Evolutionary conservation across 331 rosid genomes (phyloP).

Genomic region (Prunus yedoensis): DNA sequence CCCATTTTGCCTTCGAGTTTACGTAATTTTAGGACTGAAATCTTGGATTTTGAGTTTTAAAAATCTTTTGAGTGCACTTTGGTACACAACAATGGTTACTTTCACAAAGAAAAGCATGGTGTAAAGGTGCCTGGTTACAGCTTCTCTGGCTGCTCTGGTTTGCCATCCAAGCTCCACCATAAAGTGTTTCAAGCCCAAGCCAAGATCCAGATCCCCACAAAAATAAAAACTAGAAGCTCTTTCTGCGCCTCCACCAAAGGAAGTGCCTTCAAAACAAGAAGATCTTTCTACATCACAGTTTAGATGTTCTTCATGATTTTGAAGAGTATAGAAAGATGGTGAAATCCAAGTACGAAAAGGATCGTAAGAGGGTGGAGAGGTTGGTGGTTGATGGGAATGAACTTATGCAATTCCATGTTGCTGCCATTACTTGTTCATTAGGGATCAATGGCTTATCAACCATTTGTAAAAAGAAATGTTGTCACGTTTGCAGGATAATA

Average conservation of each 20-base stretch:
- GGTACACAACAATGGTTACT: neutral
- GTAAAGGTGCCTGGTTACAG: conserved; percentile 23
- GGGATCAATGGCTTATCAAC: conserved; percentile 3
- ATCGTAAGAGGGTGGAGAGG: neutral
- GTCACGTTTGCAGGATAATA: conserved; percentile 19
- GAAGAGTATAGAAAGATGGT: conserved; percentile 17
- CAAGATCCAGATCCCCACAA: neutral
- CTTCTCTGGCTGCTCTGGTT: conserved; percentile 21
- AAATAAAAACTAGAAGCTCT: neutral
- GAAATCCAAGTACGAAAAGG: conserved; percentile 2
- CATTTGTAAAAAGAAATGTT: conserved; percentile 11
- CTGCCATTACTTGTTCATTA: conserved; percentile 16
- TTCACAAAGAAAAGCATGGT: conserved; percentile 12
- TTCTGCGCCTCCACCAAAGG: neutral
- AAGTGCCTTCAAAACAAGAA: conserved; percentile 2
- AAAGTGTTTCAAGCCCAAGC: conserved; percentile 22
- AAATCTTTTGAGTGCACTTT: neutral
- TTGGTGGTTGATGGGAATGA: conserved; percentile 9
- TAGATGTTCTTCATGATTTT: neutral
- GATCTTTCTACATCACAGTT: conserved; percentile 7
- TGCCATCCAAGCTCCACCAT: conserved; percentile 35
- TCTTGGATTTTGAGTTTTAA: neutral
- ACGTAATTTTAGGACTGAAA: neutral
- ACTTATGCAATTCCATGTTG: conserved; percentile 17
- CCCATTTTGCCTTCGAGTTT: conserved; percentile 1